Conservation (phyloP, 139 green algal species). For the Chlorella sp. region DNA sequence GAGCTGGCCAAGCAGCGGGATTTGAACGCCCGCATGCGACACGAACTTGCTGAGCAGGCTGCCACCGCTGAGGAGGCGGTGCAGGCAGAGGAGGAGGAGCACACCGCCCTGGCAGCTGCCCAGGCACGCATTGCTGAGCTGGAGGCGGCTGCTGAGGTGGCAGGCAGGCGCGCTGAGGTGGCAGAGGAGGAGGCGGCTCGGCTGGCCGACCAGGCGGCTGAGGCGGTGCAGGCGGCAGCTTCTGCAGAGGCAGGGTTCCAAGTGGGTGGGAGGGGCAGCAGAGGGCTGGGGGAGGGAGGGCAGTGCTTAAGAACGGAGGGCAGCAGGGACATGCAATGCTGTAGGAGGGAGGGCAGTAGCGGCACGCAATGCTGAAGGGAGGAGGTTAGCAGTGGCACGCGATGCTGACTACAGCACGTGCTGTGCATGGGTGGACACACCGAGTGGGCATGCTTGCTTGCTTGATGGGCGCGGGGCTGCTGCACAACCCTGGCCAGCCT, state of each 20-base stretch:
- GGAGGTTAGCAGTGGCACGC: no score
- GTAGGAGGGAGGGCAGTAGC: no score
- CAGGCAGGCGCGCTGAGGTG: not conserved
- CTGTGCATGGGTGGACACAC: no score
- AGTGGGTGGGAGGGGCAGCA: not conserved
- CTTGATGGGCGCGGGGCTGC: no score
- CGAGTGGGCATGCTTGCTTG: no score
- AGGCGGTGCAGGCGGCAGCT: not conserved
- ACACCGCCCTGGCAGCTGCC: not conserved
- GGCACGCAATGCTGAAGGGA: no score
- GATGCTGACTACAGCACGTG: no score
- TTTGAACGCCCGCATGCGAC: conserved; percentile 29
- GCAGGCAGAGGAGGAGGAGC: conserved; percentile 6
- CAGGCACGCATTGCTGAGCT: conserved; percentile 9
- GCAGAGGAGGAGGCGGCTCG: not conserved
- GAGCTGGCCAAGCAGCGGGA: conserved; percentile 36
- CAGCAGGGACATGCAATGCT: not conserved
- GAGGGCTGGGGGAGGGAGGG: no score
- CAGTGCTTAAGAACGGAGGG: no score
- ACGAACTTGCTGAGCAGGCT: conserved; percentile 35
- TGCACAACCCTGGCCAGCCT: no score
- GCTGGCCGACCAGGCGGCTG: not conserved
- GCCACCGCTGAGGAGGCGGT: conserved; percentile 6
- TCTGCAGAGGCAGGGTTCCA: not conserved
- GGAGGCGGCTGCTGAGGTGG: conserved; percentile 3